phyloP scores from a whole-genome alignment of 2,329 filamentous ascomycete genomes.

The Cladosporium sphaerospermum region DNA sequence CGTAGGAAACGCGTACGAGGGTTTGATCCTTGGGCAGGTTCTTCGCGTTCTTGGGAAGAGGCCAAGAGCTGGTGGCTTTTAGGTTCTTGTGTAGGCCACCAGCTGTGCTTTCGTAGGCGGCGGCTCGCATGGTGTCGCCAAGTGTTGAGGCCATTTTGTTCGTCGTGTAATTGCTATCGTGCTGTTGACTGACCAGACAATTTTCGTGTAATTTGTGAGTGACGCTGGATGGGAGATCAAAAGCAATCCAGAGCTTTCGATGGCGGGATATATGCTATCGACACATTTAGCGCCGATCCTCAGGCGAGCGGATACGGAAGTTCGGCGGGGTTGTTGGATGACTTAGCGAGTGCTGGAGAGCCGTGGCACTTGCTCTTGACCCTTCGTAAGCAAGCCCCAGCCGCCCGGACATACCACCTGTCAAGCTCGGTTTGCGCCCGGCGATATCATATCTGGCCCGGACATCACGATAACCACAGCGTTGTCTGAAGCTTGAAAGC shows the following conservation, averaged over 20 bases:
- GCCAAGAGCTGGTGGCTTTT: slow-evolving; percentile 23
- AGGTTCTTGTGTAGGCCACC: slow-evolving; percentile 32
- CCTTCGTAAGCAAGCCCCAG: background rate
- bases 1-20: slow-evolving; percentile 38
- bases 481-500: too few relatives aligned
- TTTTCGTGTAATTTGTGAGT: background rate
- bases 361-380: background rate
- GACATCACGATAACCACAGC: too few relatives aligned
- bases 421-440: too few relatives aligned
- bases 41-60: slow-evolving; percentile 18
- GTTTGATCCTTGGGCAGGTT: slow-evolving; percentile 26
- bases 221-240: background rate
- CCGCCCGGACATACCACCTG: background rate
- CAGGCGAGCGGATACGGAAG: too few relatives aligned
- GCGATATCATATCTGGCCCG: too few relatives aligned
- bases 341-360: slow-evolving; percentile 1
- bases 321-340: background rate
- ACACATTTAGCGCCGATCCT: background rate
- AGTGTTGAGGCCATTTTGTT: slow-evolving; percentile 16
- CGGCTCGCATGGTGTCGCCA: slow-evolving; percentile 26
- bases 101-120: slow-evolving; percentile 21
- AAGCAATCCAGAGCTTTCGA: background rate
- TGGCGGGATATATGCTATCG: background rate
- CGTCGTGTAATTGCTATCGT: background rate
- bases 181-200: background rate